Evolutionary conservation across 495 filamentous ascomycete genomes (phyloP).

Genomic region (Penicillium psychrofluorescens): DNA sequence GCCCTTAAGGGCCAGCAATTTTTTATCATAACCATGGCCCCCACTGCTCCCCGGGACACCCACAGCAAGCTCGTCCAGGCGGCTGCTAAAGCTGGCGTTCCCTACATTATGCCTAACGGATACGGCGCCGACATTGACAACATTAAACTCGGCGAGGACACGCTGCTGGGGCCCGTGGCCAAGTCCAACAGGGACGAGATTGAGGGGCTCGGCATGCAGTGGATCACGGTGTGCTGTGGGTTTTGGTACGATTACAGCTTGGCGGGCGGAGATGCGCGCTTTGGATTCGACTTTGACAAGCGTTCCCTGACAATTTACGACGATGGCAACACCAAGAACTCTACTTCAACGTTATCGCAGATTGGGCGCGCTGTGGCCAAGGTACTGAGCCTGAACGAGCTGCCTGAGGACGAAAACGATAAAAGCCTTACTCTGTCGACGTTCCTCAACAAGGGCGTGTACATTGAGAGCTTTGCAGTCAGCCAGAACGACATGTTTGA

Average conservation of each 20-base stretch:
- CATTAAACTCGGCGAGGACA: slow-evolving; percentile 11
- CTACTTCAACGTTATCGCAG: slow-evolving; percentile 38
- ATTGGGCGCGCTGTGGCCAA: slow-evolving; percentile 39
- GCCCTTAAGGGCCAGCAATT: slow-evolving; percentile 49
- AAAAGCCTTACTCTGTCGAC: slow-evolving; percentile 22
- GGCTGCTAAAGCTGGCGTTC: slow-evolving; percentile 54
- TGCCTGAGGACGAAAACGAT: slow-evolving; percentile 42
- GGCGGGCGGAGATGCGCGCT: slow-evolving; percentile 18
- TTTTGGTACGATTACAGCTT: slow-evolving; percentile 53
- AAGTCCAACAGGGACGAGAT: slow-evolving; percentile 24
- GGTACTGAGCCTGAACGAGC: slow-evolving; percentile 35
- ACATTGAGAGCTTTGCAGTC: slow-evolving; percentile 40
- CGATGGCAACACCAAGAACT: slow-evolving; percentile 37
- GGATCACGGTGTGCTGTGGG: slow-evolving; percentile 42
- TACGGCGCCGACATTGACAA: slow-evolving; percentile 37
- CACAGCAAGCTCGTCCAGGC: slow-evolving; percentile 51
- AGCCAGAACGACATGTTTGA: slow-evolving; percentile 50
- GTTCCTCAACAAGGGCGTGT: slow-evolving; percentile 36
- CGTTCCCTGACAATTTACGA: slow-evolving; percentile 39
- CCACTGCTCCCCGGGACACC: slow-evolving; percentile 33
- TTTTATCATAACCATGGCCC: slow-evolving; percentile 53
- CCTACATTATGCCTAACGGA: slow-evolving; percentile 56
- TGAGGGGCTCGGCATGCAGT: slow-evolving; percentile 37
- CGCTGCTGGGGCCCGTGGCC: slow-evolving; percentile 7
- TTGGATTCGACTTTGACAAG: slow-evolving; percentile 44